Percentiles rank a stretch among this genome's conserved stretches.
These are phyloP conservation scores for Cucumis sativus DNA, from an alignment of 306 rosid species.

Conservation along the genomic window DNA sequence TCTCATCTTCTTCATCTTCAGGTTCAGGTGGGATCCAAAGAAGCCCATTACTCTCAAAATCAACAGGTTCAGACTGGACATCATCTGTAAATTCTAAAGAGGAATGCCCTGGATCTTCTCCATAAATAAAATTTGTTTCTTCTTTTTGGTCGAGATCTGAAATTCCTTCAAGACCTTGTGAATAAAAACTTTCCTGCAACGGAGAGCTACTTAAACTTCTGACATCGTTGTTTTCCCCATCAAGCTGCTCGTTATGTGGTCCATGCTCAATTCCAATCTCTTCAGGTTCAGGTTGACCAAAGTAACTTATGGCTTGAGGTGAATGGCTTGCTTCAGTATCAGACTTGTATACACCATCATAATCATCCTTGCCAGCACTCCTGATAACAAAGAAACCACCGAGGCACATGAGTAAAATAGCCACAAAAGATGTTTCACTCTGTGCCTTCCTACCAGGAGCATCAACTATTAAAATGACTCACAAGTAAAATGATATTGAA, in stretches of 20 bases:
- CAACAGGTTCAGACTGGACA: conserved; percentile 67
- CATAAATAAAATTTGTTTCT: conserved; percentile 18
- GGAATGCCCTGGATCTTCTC: conserved; percentile 36
- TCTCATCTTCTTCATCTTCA: conserved; percentile 87
- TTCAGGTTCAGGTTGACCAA: conserved; percentile 45
- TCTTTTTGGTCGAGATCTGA: conserved; percentile 13
- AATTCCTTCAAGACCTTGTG: conserved; percentile 13
- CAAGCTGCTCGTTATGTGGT: conserved; percentile 38
- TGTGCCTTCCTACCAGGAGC: not conserved
- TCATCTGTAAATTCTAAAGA: conserved; percentile 42
- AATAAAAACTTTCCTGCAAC: conserved; percentile 24
- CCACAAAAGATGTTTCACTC: not conserved
- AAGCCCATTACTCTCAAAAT: conserved; percentile 85
- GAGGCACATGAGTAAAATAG: conserved; percentile 15
- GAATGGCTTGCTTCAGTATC: conserved; percentile 42
- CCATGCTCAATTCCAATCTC: conserved; percentile 38
- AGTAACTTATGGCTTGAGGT: conserved; percentile 43
- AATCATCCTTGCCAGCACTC: conserved; percentile 45
- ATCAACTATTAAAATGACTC: not conserved
- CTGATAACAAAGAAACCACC: conserved; percentile 33
- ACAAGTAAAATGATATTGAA: not conserved
- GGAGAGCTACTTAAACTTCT: conserved; percentile 33
- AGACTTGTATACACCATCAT: conserved; percentile 37
- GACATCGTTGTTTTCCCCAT: conserved; percentile 21
- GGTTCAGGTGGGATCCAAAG: conserved; percentile 99